phyloP scores from a whole-genome alignment of 2,329 filamentous ascomycete species.

The Aspergillus neoniger region DNA sequence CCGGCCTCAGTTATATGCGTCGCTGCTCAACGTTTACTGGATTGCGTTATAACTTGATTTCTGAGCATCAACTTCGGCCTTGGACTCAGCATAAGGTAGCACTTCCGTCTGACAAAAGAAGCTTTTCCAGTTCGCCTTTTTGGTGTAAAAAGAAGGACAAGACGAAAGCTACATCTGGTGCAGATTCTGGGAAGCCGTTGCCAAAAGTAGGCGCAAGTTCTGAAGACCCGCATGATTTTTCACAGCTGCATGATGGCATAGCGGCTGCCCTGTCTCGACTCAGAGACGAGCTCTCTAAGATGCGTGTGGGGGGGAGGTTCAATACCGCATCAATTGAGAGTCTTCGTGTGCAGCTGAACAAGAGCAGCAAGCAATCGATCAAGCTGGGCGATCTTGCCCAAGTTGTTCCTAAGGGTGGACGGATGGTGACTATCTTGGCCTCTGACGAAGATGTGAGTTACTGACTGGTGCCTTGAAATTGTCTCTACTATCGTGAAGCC shows the following conservation, averaged over 20 bases:
- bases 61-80: background rate
- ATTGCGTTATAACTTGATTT: background rate
- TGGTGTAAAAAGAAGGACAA: constrained; percentile 58
- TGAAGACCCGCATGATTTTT: constrained; percentile 63
- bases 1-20: background rate
- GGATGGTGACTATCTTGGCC: constrained; percentile 62
- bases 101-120: constrained; percentile 8
- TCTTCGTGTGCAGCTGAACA: constrained; percentile 60
- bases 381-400: constrained; percentile 65
- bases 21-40: background rate
- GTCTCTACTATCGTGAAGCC: background rate
- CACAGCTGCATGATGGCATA: constrained; percentile 58
- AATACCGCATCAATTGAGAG: constrained; percentile 64
- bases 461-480: background rate
- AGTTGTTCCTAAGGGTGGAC: constrained; percentile 64
- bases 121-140: constrained; percentile 47
- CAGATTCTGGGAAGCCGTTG: constrained; percentile 31
- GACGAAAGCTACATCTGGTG: constrained; percentile 47
- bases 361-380: constrained; percentile 54
- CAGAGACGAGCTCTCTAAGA: constrained; percentile 62
- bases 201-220: constrained; percentile 35
- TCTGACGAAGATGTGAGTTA: constrained; percentile 63
- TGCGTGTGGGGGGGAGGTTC: constrained; percentile 63
- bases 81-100: background rate
- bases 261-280: constrained; percentile 57